phyloP scores from a whole-genome alignment of 169 alveolate species.

The Eimeria falciformis region DNA sequence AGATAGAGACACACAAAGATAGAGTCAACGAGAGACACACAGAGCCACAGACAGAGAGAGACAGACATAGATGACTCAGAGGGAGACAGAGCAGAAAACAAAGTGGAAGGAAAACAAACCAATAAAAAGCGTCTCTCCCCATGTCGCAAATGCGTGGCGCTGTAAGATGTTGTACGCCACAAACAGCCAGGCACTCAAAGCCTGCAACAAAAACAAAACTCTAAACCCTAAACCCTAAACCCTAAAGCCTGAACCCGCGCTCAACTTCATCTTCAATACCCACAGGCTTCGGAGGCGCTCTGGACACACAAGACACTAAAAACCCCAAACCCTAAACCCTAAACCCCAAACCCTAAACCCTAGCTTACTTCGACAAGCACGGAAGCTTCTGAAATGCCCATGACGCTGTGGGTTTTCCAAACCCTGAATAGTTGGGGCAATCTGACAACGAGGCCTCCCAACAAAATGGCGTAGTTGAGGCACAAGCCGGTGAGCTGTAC shows the following conservation, averaged over 20 bases:
- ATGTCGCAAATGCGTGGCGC: neutral
- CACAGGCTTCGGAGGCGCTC: neutral
- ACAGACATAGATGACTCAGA: neutral
- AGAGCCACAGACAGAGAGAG: neutral
- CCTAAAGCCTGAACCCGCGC: neutral
- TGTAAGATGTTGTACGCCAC: neutral
- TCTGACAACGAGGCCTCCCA: neutral
- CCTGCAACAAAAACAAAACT: neutral
- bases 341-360: neutral
- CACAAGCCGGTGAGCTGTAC: conserved; percentile 91
- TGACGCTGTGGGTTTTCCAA: neutral
- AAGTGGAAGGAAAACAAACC: neutral
- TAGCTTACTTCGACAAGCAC: neutral
- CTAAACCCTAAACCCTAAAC: conserved; percentile 1
- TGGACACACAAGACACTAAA: neutral
- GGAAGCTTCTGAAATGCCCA: neutral
- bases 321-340: neutral
- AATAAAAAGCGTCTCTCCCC: neutral
- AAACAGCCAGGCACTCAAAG: neutral
- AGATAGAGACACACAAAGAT: neutral
- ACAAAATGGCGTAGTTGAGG: neutral
- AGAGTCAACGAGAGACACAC: neutral
- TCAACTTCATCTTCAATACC: neutral
- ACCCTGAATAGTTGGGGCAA: neutral
- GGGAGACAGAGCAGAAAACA: neutral